These are phyloP conservation scores for Aspergillus carlsbadensis DNA, from an alignment of 495 filamentous ascomycete genomes.

Conservation along the genomic window DNA sequence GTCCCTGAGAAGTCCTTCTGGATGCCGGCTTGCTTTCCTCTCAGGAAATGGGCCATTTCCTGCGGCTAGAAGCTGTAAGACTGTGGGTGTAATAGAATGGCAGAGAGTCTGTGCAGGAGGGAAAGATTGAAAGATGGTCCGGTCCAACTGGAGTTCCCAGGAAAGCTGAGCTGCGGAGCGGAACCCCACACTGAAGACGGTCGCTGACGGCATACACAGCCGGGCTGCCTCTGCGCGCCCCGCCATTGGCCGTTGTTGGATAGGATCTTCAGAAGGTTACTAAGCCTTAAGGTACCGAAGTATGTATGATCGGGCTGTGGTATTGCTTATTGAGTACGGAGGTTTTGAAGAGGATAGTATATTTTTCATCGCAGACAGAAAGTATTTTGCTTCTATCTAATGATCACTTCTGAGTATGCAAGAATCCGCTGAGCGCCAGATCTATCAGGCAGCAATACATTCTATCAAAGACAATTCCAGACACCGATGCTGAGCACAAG, in stretches of 20 bases:
- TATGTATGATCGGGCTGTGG: no score
- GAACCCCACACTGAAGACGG: slow-evolving; percentile 17
- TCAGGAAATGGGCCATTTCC: slow-evolving; percentile 78
- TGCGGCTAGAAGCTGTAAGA: not conserved
- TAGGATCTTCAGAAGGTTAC: not conserved
- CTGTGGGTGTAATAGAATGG: slow-evolving; percentile 3
- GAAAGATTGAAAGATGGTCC: slow-evolving; percentile 19
- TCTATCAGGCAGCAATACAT: slow-evolving; percentile 12
- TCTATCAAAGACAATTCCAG: slow-evolving; percentile 2
- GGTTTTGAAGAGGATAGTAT: no score
- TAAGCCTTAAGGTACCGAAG: no score
- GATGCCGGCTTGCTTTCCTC: slow-evolving; percentile 90
- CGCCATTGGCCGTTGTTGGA: slow-evolving; percentile 9
- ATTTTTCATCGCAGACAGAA: no score
- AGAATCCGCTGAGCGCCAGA: slow-evolving; percentile 1
- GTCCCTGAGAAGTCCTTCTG: slow-evolving; percentile 85
- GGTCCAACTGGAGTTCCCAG: not conserved
- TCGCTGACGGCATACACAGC: not conserved
- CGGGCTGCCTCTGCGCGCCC: slow-evolving; percentile 6
- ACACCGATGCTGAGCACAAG: slow-evolving; percentile 4
- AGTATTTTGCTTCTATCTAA: not conserved
- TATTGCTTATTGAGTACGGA: no score
- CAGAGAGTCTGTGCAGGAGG: slow-evolving; percentile 11
- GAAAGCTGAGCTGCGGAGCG: slow-evolving; percentile 30
- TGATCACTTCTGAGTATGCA: not conserved